Base-by-base conservation (phyloP, 2,329 filamentous ascomycete species). In the Aspergillaceae sp. region DNA sequence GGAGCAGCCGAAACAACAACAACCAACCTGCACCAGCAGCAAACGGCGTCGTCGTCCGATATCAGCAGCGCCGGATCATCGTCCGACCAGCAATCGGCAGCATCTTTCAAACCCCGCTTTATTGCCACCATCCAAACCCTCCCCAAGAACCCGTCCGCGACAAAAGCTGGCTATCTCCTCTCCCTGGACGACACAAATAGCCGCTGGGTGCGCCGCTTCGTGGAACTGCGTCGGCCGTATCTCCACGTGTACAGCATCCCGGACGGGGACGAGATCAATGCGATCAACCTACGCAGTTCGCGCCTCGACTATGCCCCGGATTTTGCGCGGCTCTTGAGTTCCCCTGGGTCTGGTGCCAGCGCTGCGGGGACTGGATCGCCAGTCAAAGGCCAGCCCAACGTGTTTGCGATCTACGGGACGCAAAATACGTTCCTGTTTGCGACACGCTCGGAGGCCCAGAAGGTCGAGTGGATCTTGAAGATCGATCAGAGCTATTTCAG, bases 341-440 rank as follows among this genome's bases (percentile, higher is more conserved):
- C 19, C 19, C 19, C 19, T 19, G 19, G 19, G 19, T 19, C 19
- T 19, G 72, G 74, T 10, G 68, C 66, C 27, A 48, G 54, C 48
- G 58, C 68, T 29, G 32, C 30, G 2, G 9, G 5, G 62, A 53
- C 52, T 57, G 67, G 64, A 5, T 57, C 61, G 7, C 64, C 63
- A 9, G 55, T 58, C 32, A 70, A 71, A 43, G 67, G 71, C 66
- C 80, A 66, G 57, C 77, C 81, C 3, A 84, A 86, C 54, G 86
- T 97, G 36, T 98, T 95, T 75, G 92, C 92, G 8, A 80, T 98
- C 43, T 98, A 97, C 62, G 91, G 87, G 37, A 87, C 85, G 49
- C 86, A 92, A 65, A 96, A 96, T 67, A 95, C 90, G 30, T 98
- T 90, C 79, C 75, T 98, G 36, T 97, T 98, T 66, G 87, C 89